phyloP scores from a whole-genome alignment of 2,329 filamentous ascomycete species.

The Diaporthe longicolla region DNA sequence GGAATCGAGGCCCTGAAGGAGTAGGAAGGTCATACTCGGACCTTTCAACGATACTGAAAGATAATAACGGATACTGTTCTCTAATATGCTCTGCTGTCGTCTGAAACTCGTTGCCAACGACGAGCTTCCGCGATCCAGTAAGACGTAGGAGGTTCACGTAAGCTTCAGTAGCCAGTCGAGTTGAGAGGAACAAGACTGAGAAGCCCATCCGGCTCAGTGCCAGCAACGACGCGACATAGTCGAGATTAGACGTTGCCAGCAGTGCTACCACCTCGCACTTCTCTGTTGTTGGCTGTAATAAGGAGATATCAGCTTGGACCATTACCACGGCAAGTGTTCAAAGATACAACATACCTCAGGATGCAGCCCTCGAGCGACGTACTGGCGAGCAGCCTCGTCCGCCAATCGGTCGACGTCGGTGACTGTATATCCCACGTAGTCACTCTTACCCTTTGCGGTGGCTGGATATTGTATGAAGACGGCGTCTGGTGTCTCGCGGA shows the following conservation, averaged over 20 bases:
- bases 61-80: slow-evolving; percentile 48
- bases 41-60: slow-evolving; percentile 44
- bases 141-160: slow-evolving; percentile 62
- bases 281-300: slow-evolving; percentile 37
- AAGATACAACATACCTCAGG: slow-evolving; percentile 30
- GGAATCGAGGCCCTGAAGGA: slow-evolving; percentile 42
- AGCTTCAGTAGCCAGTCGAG: slow-evolving; percentile 65
- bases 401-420: slow-evolving; percentile 36
- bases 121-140: slow-evolving; percentile 53
- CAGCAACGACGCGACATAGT: slow-evolving; percentile 66
- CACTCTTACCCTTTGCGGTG: slow-evolving; percentile 36
- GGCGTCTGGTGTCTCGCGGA: slow-evolving; percentile 35
- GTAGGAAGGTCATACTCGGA: slow-evolving; percentile 34
- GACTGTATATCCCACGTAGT: slow-evolving; percentile 40
- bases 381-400: slow-evolving; percentile 40
- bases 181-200: slow-evolving; percentile 67
- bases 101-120: slow-evolving; percentile 47
- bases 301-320: not conserved
- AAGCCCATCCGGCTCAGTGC: slow-evolving; percentile 67
- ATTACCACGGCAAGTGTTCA: not conserved
- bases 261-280: slow-evolving; percentile 59
- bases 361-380: slow-evolving; percentile 28
- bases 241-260: slow-evolving; percentile 63
- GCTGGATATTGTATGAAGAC: slow-evolving; percentile 39
- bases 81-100: slow-evolving; percentile 43